Evolutionary conservation across 108 stramenopile species (phyloP).

Genomic region (Skeletonema grethae): DNA sequence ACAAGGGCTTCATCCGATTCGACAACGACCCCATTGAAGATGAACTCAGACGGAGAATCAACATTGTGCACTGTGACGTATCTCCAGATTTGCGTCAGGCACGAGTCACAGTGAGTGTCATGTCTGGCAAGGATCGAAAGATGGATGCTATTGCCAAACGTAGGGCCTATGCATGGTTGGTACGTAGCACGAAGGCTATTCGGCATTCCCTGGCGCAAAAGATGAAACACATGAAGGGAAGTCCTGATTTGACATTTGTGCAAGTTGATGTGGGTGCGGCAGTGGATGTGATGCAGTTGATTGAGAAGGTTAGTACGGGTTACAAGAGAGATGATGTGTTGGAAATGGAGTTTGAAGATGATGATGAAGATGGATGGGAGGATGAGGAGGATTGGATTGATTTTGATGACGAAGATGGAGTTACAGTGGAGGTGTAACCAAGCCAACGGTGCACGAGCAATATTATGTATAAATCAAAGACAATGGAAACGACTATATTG

Average conservation of each 20-base stretch:
- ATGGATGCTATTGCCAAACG: slow-evolving; percentile 66
- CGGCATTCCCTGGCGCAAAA: slow-evolving; percentile 77
- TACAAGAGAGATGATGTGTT: slow-evolving; percentile 70
- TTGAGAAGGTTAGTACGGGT: slow-evolving; percentile 75
- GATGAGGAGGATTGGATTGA: slow-evolving; percentile 30
- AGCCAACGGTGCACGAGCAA: neutral
- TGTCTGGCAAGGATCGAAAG: slow-evolving; percentile 27
- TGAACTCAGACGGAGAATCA: slow-evolving; percentile 74
- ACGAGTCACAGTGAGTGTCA: slow-evolving; percentile 78
- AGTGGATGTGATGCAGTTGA: slow-evolving; percentile 88
- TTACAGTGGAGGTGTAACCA: slow-evolving; percentile 1
- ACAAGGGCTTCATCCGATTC: slow-evolving; percentile 55
- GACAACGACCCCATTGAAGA: slow-evolving; percentile 63
- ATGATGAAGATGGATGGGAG: slow-evolving; percentile 56
- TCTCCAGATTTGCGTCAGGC: slow-evolving; percentile 88
- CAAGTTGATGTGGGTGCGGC: slow-evolving; percentile 90
- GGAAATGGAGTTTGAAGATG: slow-evolving; percentile 63
- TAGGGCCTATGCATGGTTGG: slow-evolving; percentile 84
- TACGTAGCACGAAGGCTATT: slow-evolving; percentile 72
- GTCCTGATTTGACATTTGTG: slow-evolving; percentile 80
- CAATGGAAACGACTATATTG: neutral
- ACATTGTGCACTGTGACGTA: slow-evolving; percentile 78
- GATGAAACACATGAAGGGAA: slow-evolving; percentile 85
- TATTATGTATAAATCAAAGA: neutral
- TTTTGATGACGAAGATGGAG: slow-evolving; percentile 12